These are phyloP conservation scores for Tagetes patula DNA, from an alignment of 129 eudicot genomes.

Conservation along the genomic window DNA sequence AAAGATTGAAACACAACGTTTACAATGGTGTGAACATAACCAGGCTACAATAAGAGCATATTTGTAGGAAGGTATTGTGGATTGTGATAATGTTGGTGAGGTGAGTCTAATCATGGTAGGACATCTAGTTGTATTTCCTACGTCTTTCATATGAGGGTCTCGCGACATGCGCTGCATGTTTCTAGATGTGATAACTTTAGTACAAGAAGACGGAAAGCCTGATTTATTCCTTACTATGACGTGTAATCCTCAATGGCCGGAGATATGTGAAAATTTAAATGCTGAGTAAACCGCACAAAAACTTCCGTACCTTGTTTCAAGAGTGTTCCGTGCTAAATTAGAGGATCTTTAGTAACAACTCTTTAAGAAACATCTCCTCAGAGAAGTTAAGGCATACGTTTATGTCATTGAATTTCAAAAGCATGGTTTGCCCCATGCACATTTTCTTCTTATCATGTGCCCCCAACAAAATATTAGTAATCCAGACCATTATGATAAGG, in stretches of 20 bases:
- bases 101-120: too few species aligned
- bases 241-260: background rate
- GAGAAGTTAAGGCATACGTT: conserved; percentile 12
- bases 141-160: too few species aligned
- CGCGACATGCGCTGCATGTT: too few species aligned
- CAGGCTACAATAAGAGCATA: too few species aligned
- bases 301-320: background rate
- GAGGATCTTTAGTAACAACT: background rate
- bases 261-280: background rate
- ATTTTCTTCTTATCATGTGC: conserved; percentile 6
- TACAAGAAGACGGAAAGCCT: too few species aligned
- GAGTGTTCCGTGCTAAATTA: background rate
- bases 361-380: conserved; percentile 21
- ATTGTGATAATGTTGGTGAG: too few species aligned
- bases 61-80: too few species aligned
- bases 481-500: conserved; percentile 7
- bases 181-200: too few species aligned
- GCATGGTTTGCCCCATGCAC: conserved; percentile 5
- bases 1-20: too few species aligned
- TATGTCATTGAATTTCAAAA: conserved; percentile 26
- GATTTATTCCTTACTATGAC: too few species aligned
- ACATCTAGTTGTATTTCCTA: too few species aligned
- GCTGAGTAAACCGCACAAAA: background rate
- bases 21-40: too few species aligned
- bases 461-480: background rate